Evolutionary conservation across 768 basidiomycete genomes (phyloP).

Genomic region (Cyathus striatus): DNA sequence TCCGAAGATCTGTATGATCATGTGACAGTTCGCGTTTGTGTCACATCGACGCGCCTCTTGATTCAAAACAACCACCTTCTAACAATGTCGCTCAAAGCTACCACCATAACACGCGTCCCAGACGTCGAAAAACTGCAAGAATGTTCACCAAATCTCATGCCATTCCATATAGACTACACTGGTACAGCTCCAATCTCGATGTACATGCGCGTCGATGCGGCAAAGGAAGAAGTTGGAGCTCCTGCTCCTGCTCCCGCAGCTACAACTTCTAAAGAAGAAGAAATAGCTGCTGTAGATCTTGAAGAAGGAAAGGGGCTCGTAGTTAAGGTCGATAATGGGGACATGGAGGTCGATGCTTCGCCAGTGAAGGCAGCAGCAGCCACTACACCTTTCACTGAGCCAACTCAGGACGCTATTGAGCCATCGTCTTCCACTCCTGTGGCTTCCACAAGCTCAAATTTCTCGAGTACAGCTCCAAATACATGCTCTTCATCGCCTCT

Average conservation of each 20-base stretch:
- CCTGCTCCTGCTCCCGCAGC: background rate
- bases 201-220: constrained; percentile 45
- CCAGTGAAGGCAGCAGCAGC: background rate
- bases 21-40: too few species aligned
- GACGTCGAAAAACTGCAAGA: constrained; percentile 14
- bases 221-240: background rate
- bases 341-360: background rate
- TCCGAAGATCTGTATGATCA: too few species aligned
- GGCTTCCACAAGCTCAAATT: background rate
- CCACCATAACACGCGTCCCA: background rate
- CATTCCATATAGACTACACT: constrained; percentile 69
- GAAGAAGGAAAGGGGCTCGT: too few species aligned
- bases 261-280: background rate
- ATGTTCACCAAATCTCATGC: constrained; percentile 72
- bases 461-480: background rate
- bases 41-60: too few species aligned
- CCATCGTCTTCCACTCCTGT: background rate
- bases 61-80: background rate
- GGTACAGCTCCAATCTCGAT: constrained; percentile 72
- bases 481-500: constrained; percentile 5
- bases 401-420: background rate
- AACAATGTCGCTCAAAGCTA: background rate
- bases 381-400: background rate
- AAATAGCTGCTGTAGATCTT: background rate
- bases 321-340: background rate